Base-by-base conservation (phyloP, 2,329 filamentous ascomycete genomes). In the Ophiocordyceps camponoti-floridani region DNA sequence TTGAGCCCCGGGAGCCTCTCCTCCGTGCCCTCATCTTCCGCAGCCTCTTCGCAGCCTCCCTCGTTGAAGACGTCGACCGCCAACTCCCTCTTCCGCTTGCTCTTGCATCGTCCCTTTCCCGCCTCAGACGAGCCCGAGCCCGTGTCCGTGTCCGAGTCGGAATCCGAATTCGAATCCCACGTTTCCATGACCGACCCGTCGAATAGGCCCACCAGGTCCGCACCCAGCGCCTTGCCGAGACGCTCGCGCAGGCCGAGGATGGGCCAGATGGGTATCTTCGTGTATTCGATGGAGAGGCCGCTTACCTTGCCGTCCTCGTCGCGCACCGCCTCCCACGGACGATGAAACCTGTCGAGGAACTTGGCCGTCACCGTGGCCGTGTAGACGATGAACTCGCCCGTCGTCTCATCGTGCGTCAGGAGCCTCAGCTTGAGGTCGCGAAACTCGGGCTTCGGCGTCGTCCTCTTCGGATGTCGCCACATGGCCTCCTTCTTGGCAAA, bases 161-260 rank as follows among this genome's bases (percentile, higher is more conserved):
- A n/a, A n/a, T n/a, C n/a, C n/a, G n/a, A n/a, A n/a, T n/a, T n/a
- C n/a, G n/a, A n/a, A n/a, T 35, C 30, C 60, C 65, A 72, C 1
- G 64, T 68, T 46, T 71, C 66, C 43, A 73, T 67, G 14, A 58
- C 53, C 7, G 60, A 54, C 1, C 53, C 47, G 43, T 67, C 58
- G 43, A 66, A 61, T 2, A 47, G 43, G 1, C 71, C 71, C 4
- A 72, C 67, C 12, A 75, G 50, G 4, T 73, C 70, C 16, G 58
- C 55, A 8, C 73, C 72, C 0, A 77, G 57, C 3, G 70, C 73
- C 48, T 65, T 65, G 37, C 69, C 70, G 0, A 77, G 60, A 6
- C 73, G 66, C 53, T 76, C 72, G 47, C 68, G 67, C 7, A 77
- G 62, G 4, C 72, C 73, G 0, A 73, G 53, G 6, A 75, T 62